Evolutionary conservation across 1,284 basidiomycete species (phyloP).

Genomic region (Golubevia pallescens): DNA sequence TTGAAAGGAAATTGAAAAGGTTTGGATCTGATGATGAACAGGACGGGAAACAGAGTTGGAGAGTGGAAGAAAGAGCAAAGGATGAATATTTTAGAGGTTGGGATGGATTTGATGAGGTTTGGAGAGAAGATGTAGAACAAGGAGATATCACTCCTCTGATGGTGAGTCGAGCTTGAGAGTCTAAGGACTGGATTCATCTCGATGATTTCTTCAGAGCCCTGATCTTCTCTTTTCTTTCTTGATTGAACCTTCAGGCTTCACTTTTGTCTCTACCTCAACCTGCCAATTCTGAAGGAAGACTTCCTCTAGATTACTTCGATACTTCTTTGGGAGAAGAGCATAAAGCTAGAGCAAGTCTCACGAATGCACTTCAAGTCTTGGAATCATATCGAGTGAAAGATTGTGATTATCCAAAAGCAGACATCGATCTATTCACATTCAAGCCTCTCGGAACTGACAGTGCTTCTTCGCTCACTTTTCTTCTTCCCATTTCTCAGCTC

Average conservation of each 20-base stretch:
- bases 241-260: constrained; percentile 28
- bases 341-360: constrained; percentile 71
- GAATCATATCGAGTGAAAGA: constrained; percentile 83
- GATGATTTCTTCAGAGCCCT: not conserved
- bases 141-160: constrained; percentile 83
- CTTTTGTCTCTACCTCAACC: constrained; percentile 42
- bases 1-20: not conserved
- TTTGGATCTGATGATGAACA: not conserved
- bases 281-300: constrained; percentile 64
- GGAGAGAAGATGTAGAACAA: constrained; percentile 73
- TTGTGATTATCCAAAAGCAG: constrained; percentile 65
- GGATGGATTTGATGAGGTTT: constrained; percentile 25
- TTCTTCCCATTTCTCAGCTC: constrained; percentile 69
- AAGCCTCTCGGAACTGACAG: too few relatives aligned
- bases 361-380: constrained; percentile 78
- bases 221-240: not conserved
- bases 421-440: too few relatives aligned
- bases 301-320: constrained; percentile 60
- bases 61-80: constrained; percentile 6
- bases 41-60: constrained; percentile 6
- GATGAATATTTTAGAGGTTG: constrained; percentile 45
- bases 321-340: constrained; percentile 59
- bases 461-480: not conserved
- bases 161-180: constrained; percentile 53
- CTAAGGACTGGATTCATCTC: not conserved